These are phyloP conservation scores for Calonectria leucothoes DNA, from an alignment of 2,329 filamentous ascomycete genomes.

Conservation along the genomic window DNA sequence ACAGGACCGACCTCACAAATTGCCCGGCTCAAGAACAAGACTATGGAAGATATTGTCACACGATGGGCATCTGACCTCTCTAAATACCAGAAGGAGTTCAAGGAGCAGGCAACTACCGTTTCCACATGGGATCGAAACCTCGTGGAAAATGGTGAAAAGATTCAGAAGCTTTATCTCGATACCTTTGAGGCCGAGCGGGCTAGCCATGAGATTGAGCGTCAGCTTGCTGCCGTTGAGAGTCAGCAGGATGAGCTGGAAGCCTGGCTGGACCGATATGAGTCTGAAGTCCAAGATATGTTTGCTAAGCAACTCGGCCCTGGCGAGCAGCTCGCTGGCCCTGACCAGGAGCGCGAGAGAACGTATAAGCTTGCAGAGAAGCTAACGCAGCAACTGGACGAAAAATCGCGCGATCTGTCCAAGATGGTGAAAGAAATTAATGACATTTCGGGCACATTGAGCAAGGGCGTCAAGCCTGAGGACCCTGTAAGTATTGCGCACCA, in stretches of 20 bases:
- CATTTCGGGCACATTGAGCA: slow-evolving; percentile 89
- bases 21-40: slow-evolving; percentile 95
- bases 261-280: slow-evolving; percentile 92
- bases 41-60: slow-evolving; percentile 98
- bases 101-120: slow-evolving; percentile 87
- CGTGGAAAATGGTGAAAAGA: slow-evolving; percentile 94
- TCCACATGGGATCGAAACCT: slow-evolving; percentile 92
- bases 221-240: slow-evolving; percentile 88
- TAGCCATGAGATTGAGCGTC: slow-evolving; percentile 92
- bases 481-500: slow-evolving; percentile 70
- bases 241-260: slow-evolving; percentile 91
- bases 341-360: slow-evolving; percentile 94
- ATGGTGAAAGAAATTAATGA: slow-evolving; percentile 99
- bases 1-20: slow-evolving; percentile 84
- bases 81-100: slow-evolving; percentile 97
- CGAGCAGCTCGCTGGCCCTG: slow-evolving; percentile 85
- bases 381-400: slow-evolving; percentile 89
- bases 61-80: slow-evolving; percentile 95
- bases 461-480: slow-evolving; percentile 88
- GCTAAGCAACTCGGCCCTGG: slow-evolving; percentile 79
- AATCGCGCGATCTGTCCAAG: slow-evolving; percentile 90
- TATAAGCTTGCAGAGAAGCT: slow-evolving; percentile 97
- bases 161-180: slow-evolving; percentile 90
- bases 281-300: slow-evolving; percentile 90
- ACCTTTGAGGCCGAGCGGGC: slow-evolving; percentile 95